Evolutionary conservation across 768 basidiomycete species (phyloP), one percentile per base, ranked within the genome.

Genomic region (Boletus insuetus): DNA sequence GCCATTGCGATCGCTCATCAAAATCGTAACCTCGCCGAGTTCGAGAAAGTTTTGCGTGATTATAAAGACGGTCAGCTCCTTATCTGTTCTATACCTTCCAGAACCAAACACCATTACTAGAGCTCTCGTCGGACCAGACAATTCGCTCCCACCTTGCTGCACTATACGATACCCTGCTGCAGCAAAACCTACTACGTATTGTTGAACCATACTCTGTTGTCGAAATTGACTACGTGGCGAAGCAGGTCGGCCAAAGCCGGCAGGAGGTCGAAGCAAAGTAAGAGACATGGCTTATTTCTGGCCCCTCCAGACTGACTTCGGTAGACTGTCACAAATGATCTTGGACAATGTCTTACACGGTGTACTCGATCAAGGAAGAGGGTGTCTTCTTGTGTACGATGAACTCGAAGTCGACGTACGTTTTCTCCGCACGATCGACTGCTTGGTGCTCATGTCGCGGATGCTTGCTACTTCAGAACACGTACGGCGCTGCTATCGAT

Each of bases 301-400:
- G 10, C 16, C 12, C 12, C 12, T 48, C 53, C 29, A 8, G 19
- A 22, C 26, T 64, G 44, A 68, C 42, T 29, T 52, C 19, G 32
- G 6, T 62, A 96, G 95, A 69, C 75, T 98, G 26, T 94, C 91
- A 31, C 96, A 99, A 69, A 98, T 99, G 96, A 99, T 98, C 58
- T 76, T 98, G 37, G 96, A 98, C 74, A 95, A 95, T 63, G 84
- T 95, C 2, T 82, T 98, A 59, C 83, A 92, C 58, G 96, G 96
- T 6, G 94, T 99, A 1, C 79, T 99, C n/a, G 96, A 98, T 69
- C 96, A 98, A 69, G 94, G 93, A 26, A 82, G 91, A 3, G 94
- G 94, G 0, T 94, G 94, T 65, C 74, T 98, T 46, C 75, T 97
- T 48, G 85, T 98, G n/a, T 98, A 90, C 58, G 91, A 97, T 54